phyloP scores from a whole-genome alignment of 2,329 filamentous ascomycete species.

The Blastomyces gilchristii region DNA sequence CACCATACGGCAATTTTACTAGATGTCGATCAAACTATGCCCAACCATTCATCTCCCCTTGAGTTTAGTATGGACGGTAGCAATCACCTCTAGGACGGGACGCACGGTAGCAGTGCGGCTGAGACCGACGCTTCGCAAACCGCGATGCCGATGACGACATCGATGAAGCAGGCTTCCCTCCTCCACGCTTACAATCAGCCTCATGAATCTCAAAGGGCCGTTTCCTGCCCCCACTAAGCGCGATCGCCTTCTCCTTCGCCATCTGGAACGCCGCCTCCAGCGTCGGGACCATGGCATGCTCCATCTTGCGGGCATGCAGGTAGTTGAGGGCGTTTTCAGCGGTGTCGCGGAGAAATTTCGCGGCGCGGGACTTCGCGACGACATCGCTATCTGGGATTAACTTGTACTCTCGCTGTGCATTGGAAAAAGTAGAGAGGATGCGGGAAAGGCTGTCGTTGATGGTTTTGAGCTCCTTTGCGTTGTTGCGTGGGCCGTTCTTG shows the following conservation, averaged over 20 bases:
- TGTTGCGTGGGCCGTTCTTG: conserved; percentile 4
- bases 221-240: conserved; percentile 31
- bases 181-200: neutral
- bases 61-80: conserved; percentile 2
- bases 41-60: no score
- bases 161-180: neutral
- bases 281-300: conserved; percentile 25
- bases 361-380: conserved; percentile 19
- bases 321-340: conserved; percentile 34
- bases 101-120: neutral
- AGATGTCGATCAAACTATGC: neutral
- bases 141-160: neutral
- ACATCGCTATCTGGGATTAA: conserved; percentile 19
- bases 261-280: conserved; percentile 25
- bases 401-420: conserved; percentile 29
- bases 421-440: conserved; percentile 25
- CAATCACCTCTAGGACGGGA: neutral
- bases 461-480: neutral
- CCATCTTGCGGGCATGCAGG: conserved; percentile 20
- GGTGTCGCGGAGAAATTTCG: conserved; percentile 36
- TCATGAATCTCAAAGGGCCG: conserved; percentile 22
- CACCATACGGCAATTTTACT: neutral
- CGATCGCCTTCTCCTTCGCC: conserved; percentile 27
- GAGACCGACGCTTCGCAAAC: neutral
- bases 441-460: conserved; percentile 17